Base-by-base conservation (phyloP, 768 basidiomycete species). In the Trichaptum fuscoviolaceum region DNA sequence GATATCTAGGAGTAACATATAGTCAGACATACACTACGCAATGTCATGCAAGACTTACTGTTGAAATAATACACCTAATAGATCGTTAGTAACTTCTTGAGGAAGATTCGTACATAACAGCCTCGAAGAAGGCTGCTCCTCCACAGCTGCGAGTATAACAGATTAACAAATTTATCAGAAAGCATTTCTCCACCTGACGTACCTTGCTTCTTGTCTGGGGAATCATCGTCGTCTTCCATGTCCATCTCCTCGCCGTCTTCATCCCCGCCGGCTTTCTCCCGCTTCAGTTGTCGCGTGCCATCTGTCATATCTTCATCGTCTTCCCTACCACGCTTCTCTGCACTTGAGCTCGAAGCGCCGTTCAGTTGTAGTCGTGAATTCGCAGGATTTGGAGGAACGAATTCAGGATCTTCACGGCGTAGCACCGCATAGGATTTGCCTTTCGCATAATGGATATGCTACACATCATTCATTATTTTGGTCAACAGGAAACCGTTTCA, bases 381-480 rank as follows among this genome's bases (percentile, higher is more conserved):
- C 36, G 80, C 82, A 25, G 89, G 82, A 25, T 82, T 86, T 62
- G 91, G 92, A 7, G 90, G 85, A 23, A 94, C 84, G 69, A 93
- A 95, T 70, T 83, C 84, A 52, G 92, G 90, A 77, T 97, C 92
- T 74, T 94, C 91, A 70, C 82, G 81, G 64, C 85, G 83, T 64
- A 87, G 79, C 8, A 91, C 96, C 35, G 95, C 95, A 76, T 92
- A 87, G 0, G 95, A 97, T 77, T 92, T 93, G 67, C 86, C 80
- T 77, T 91, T 94, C 65, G 96, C 93, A 78, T 98, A 99, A 73
- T 83, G 84, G 77, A 99, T 96, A 73, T 85, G 92, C 96, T 98
- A 76, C 63, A 57, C 34, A 61, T 30, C 62, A 42, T 65, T 63
- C 58, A 64, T 23, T 36, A 57, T 30, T 30, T 6, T 35, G 27